phyloP scores from a whole-genome alignment of 2,329 filamentous ascomycete genomes.

The Exophiala alcalophila region DNA sequence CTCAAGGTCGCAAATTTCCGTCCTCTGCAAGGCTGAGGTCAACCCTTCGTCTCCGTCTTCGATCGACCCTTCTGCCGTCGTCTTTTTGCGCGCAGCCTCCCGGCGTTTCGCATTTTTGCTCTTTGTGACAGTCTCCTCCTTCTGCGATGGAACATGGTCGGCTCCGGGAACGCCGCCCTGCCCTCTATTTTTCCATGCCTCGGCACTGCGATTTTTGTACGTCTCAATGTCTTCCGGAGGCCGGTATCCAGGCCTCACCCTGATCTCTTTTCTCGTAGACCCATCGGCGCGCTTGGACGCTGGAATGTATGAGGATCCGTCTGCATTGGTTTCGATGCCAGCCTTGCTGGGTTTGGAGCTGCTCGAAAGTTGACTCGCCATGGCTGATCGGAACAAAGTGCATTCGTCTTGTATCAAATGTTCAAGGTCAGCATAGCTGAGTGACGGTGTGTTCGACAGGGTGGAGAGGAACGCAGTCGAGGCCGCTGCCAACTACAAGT shows the following conservation, averaged over 20 bases:
- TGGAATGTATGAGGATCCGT: slow-evolving; percentile 84
- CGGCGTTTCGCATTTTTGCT: slow-evolving; percentile 85
- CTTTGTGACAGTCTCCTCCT: slow-evolving; percentile 53
- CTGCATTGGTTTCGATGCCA: slow-evolving; percentile 75
- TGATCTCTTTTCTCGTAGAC: slow-evolving; percentile 88
- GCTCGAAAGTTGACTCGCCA: background rate
- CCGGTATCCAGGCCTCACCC: slow-evolving; percentile 86
- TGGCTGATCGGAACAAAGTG: too few relatives aligned
- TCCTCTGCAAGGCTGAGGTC: slow-evolving; percentile 26
- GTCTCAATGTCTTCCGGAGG: slow-evolving; percentile 94
- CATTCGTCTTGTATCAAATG: background rate
- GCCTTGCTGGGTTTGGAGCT: slow-evolving; percentile 39
- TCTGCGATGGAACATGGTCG: slow-evolving; percentile 50
- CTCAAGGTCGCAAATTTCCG: slow-evolving; percentile 18
- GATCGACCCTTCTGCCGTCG: slow-evolving; percentile 46
- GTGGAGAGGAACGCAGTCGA: background rate
- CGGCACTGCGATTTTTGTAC: slow-evolving; percentile 89
- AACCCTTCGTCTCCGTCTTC: slow-evolving; percentile 39
- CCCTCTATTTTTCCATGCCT: slow-evolving; percentile 75
- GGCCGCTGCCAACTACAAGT: background rate
- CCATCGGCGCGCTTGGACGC: slow-evolving; percentile 83
- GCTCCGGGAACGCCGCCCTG: slow-evolving; percentile 73
- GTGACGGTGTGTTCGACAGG: background rate
- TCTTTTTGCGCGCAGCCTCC: slow-evolving; percentile 59
- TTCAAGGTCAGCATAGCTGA: background rate